Evolutionary conservation across 208 protist species (phyloP).

Genomic region (Leishmania lainsoni): DNA sequence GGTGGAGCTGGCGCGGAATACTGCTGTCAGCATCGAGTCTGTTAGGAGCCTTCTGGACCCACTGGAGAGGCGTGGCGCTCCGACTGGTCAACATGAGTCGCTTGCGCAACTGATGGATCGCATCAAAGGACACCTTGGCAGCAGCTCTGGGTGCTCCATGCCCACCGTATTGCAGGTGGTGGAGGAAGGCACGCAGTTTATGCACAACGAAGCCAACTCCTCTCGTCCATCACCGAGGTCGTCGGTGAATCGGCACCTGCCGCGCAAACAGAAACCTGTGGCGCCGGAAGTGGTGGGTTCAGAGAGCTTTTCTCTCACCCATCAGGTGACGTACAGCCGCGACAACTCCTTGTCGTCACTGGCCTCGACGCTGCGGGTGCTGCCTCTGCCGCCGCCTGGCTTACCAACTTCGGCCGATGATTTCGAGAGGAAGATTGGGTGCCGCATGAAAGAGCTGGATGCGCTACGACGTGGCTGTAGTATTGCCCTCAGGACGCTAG

Average conservation of each 20-base stretch:
- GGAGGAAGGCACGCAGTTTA: background rate
- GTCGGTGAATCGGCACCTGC: conserved; percentile 12
- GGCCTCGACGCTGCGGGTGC: conserved; percentile 4
- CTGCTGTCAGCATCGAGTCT: conserved; percentile 9
- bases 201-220: conserved; percentile 1
- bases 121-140: conserved; percentile 12
- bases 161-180: background rate
- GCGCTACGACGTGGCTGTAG: conserved; percentile 33
- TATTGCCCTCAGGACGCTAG: conserved; percentile 28
- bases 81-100: conserved; percentile 8
- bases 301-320: conserved; percentile 22
- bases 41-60: conserved; percentile 23
- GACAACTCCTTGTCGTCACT: background rate
- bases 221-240: conserved; percentile 5
- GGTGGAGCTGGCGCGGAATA: conserved; percentile 22
- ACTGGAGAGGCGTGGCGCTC: background rate
- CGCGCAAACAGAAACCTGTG: conserved; percentile 38
- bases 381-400: conserved; percentile 11
- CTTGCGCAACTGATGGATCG: conserved; percentile 11
- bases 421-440: conserved; percentile 10
- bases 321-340: conserved; percentile 2
- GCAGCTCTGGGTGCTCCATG: background rate
- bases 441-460: conserved; percentile 21
- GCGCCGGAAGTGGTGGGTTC: conserved; percentile 20
- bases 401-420: background rate